Evolutionary conservation across 306 rosid genomes (phyloP).

Genomic region (Inga oerstediana): DNA sequence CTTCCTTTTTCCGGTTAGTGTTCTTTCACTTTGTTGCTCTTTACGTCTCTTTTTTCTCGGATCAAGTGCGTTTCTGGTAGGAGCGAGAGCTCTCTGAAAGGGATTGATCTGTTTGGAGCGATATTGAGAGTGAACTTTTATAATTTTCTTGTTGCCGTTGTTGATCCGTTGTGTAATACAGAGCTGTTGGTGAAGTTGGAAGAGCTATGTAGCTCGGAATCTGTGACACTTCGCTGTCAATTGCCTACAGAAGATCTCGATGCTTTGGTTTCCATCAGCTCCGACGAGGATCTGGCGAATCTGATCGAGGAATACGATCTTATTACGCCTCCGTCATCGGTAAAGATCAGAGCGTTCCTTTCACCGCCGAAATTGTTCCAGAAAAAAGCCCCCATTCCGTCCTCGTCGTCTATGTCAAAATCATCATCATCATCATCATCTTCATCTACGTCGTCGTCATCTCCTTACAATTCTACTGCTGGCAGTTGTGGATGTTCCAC

Average conservation of each 20-base stretch:
- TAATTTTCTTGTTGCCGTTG: constrained; percentile 14
- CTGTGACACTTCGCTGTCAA: constrained; percentile 84
- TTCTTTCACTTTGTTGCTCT: neutral
- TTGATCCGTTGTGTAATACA: constrained; percentile 39
- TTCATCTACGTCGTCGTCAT: constrained; percentile 39
- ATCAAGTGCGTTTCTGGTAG: neutral
- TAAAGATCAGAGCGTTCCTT: constrained; percentile 88
- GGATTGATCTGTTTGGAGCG: constrained; percentile 1
- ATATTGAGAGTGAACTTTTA: constrained; percentile 31
- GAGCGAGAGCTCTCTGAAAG: neutral
- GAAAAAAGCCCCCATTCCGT: constrained; percentile 43
- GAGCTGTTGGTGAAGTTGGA: constrained; percentile 73
- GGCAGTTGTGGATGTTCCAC: constrained; percentile 27
- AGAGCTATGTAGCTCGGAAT: constrained; percentile 61
- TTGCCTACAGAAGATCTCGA: constrained; percentile 90
- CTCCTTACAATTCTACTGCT: constrained; percentile 35
- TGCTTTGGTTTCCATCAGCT: constrained; percentile 83
- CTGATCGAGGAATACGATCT: constrained; percentile 86
- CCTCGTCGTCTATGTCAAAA: constrained; percentile 47
- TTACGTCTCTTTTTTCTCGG: neutral
- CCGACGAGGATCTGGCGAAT: constrained; percentile 85
- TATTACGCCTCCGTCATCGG: constrained; percentile 40
- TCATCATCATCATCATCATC: constrained; percentile 44
- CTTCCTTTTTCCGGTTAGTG: constrained; percentile 78
- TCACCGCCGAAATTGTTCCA: constrained; percentile 54